Base-by-base conservation (phyloP, 352 stramenopile genomes). In the Pythium scleroteichum region DNA sequence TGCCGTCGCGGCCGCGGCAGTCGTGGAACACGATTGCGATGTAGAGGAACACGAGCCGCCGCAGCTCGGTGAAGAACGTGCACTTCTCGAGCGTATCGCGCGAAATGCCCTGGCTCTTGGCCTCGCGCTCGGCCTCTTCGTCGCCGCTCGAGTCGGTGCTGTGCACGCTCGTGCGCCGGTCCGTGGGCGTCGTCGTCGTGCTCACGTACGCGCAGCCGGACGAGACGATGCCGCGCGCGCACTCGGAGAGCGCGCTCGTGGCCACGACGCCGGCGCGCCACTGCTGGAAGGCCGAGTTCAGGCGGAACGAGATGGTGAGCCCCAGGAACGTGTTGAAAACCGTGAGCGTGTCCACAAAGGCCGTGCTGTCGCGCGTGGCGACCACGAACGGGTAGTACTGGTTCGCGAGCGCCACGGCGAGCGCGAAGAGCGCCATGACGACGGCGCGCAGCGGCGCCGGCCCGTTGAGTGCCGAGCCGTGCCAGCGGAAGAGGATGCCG, bases 281-380 rank as follows among this genome's bases (percentile, higher is more conserved):
- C 60, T 92, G 82, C 14, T 77, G 62, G 58, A 94, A 94, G 3
- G 85, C 85, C 42, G 82, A 92, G 52, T 94, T 94, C 68, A 92
- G 72, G 29, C 85, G 80, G 53, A 92, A 94, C 26, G 82, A 92
- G 45, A 92, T 72, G 26, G 75, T 88, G 55, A 94, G 78, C 2
- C 82, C 85, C 1, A 94, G 59, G 47, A 94, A 94, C 45, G 82
- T 90, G 70, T 94, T 94, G 68, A 92, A 92, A 13, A 94, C 85
- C n/a, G 80, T 89, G 29, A 94, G 67, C 19, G 85, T 89, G 66
- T 92, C 81, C 0, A 80, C 84, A 50, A 91, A 92, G 14, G 85
- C 82, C 14, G 79, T 88, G 40, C 82, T 92, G 13, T 84, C 66
- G 8, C 76, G 76, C 17, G 82, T 89, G 6, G 72, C 57, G 24